A percentile compares a stretch with the other conserved stretches of the same genome.
Conservation (phyloP, 164 flowering plant species). For the Sedum album region DNA sequence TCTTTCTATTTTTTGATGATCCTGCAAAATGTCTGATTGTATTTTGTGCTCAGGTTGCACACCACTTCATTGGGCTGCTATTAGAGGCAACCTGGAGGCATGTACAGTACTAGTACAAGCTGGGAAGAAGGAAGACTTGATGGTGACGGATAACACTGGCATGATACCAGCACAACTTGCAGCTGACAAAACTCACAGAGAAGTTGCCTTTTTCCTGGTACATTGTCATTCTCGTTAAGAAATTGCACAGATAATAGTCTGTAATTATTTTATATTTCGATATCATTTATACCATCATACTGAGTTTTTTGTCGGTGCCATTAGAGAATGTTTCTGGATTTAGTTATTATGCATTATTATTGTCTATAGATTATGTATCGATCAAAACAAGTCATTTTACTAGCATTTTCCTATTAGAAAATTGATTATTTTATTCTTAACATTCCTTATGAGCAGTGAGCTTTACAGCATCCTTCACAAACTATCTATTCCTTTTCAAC, state of each 20-base stretch:
- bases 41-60: slow-evolving; percentile 64
- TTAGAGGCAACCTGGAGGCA: slow-evolving; percentile 90
- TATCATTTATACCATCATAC: neutral
- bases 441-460: neutral
- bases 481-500: neutral
- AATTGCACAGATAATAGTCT: neutral
- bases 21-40: neutral
- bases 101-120: slow-evolving; percentile 96
- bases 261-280: neutral
- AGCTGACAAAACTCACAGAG: slow-evolving; percentile 86
- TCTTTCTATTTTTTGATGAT: neutral
- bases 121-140: slow-evolving; percentile 89
- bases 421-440: too few species aligned
- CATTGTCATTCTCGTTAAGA: slow-evolving; percentile 26
- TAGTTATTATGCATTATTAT: neutral
- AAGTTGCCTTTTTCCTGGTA: slow-evolving; percentile 99
- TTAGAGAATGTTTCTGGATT: too few species aligned
- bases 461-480: neutral
- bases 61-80: slow-evolving; percentile 99
- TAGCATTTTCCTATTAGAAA: too few species aligned
- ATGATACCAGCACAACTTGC: slow-evolving; percentile 98
- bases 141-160: slow-evolving; percentile 84
- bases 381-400: neutral
- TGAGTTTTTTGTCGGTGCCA: neutral
- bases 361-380: neutral